Evolutionary conservation across 2,329 filamentous ascomycete species (phyloP).

Genomic region (Scedosporium minutisporum): DNA sequence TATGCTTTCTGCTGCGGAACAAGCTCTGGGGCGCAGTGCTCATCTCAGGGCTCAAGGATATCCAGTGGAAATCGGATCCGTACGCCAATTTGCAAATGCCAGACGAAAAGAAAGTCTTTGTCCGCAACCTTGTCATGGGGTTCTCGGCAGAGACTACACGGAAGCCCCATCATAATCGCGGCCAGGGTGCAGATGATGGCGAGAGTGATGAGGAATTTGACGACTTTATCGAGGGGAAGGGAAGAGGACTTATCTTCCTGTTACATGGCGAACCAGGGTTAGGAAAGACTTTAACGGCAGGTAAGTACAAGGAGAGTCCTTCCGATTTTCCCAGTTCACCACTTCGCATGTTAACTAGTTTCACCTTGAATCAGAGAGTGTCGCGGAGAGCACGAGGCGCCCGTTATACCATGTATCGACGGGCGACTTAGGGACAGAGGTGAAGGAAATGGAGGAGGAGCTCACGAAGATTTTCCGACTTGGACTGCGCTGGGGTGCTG

Average conservation of each 20-base stretch:
- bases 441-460: not conserved
- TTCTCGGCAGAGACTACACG: not conserved
- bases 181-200: too few relatives aligned
- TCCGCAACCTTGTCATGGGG: not conserved
- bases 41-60: not conserved
- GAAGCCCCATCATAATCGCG: too few relatives aligned
- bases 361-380: not conserved
- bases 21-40: too few relatives aligned
- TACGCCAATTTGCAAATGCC: not conserved
- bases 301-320: constrained; percentile 14
- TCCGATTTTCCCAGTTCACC: not conserved
- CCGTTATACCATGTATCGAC: not conserved
- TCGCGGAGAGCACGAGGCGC: not conserved
- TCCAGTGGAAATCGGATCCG: not conserved
- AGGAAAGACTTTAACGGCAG: constrained; percentile 30
- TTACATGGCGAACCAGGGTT: constrained; percentile 23
- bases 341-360: not conserved
- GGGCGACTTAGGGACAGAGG: not conserved
- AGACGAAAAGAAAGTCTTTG: not conserved
- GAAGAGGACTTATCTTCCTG: constrained; percentile 24
- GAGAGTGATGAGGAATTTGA: not conserved
- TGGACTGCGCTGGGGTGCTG: constrained; percentile 24
- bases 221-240: constrained; percentile 17
- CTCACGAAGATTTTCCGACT: constrained; percentile 8
- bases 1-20: too few relatives aligned